Evolutionary conservation across 2,329 filamentous ascomycete genomes (phyloP).

Genomic region (Stemphylium lycopersici): DNA sequence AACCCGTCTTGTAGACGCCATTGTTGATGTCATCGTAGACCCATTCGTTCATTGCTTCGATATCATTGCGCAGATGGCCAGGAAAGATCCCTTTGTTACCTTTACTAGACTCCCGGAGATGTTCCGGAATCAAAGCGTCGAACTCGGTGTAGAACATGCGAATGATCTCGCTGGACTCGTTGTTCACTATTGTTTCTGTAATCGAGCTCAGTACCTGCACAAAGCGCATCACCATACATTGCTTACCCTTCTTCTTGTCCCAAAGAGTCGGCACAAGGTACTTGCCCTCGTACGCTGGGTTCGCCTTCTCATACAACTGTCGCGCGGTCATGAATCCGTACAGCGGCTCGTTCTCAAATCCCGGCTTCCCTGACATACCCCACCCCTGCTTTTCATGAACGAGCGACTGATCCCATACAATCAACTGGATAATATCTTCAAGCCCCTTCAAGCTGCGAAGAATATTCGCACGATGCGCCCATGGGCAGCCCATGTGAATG

Average conservation of each 20-base stretch:
- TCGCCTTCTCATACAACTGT: slow-evolving; percentile 73
- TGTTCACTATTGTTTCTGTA: slow-evolving; percentile 38
- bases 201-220: slow-evolving; percentile 4
- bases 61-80: slow-evolving; percentile 63
- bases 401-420: slow-evolving; percentile 48
- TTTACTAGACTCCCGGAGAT: slow-evolving; percentile 62
- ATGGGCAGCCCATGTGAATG: slow-evolving; percentile 66
- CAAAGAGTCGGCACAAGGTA: slow-evolving; percentile 81
- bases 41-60: slow-evolving; percentile 71
- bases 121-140: slow-evolving; percentile 28
- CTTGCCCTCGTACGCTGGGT: slow-evolving; percentile 58
- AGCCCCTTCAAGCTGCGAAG: slow-evolving; percentile 59
- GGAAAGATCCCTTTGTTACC: slow-evolving; percentile 71
- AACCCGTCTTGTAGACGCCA: slow-evolving; percentile 68
- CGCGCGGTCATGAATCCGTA: slow-evolving; percentile 48
- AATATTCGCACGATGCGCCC: slow-evolving; percentile 62
- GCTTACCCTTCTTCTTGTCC: slow-evolving; percentile 62
- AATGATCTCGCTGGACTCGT: slow-evolving; percentile 45
- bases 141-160: slow-evolving; percentile 43
- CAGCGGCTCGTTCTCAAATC: slow-evolving; percentile 11
- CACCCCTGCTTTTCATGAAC: slow-evolving; percentile 35
- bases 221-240: too few species aligned
- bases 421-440: slow-evolving; percentile 56
- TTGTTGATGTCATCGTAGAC: slow-evolving; percentile 69
- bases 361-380: slow-evolving; percentile 26